These are phyloP conservation scores for Hippophae gyantsensis DNA, from an alignment of 306 rosid species.

Conservation along the genomic window DNA sequence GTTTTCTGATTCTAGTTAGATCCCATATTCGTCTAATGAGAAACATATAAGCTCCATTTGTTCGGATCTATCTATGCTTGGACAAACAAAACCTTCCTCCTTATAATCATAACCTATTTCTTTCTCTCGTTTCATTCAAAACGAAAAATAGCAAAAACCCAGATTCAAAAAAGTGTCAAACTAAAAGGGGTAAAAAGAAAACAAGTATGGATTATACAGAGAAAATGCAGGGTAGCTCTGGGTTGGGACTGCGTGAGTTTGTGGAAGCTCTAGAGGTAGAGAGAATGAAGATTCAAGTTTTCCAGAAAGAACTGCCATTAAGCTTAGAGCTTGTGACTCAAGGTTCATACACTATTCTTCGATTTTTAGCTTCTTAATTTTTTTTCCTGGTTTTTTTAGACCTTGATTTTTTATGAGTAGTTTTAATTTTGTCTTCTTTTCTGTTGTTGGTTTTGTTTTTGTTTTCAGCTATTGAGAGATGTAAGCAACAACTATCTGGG, in stretches of 20 bases:
- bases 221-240: conserved; percentile 39
- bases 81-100: conserved; percentile 12
- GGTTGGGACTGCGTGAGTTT: conserved; percentile 43
- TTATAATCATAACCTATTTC: conserved; percentile 8
- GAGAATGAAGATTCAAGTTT: conserved; percentile 56
- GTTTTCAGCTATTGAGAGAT: conserved; percentile 59
- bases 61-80: conserved; percentile 37
- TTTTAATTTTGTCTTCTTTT: background rate
- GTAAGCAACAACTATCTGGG: conserved; percentile 46
- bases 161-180: too few species aligned
- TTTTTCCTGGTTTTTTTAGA: background rate
- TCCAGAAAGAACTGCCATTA: conserved; percentile 72
- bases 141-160: background rate
- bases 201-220: conserved; percentile 21
- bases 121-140: conserved; percentile 8
- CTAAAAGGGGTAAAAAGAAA: background rate
- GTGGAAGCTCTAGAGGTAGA: conserved; percentile 58
- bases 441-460: background rate
- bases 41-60: conserved; percentile 8
- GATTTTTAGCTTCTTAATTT: background rate
- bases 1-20: conserved; percentile 53
- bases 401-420: background rate
- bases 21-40: conserved; percentile 44
- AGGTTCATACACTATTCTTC: conserved; percentile 26
- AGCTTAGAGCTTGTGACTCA: conserved; percentile 69